Percentiles rank a stretch among this genome's conserved stretches.
Conservation (phyloP, 768 basidiomycete genomes). For the Pulveroboletus sp. region DNA sequence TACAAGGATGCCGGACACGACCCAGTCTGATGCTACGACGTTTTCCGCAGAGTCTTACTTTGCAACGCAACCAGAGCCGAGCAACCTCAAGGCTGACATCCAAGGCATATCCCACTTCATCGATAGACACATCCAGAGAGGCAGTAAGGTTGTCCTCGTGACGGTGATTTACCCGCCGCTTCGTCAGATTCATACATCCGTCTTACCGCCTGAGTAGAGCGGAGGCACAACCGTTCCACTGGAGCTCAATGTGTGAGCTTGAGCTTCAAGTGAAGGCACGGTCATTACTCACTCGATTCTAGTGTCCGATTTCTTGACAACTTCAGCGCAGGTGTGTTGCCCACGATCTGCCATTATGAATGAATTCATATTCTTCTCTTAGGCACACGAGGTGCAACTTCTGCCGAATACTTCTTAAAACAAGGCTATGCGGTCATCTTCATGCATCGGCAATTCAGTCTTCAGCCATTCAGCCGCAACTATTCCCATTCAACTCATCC, state of each 20-base stretch:
- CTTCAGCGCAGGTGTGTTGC: constrained; percentile 83
- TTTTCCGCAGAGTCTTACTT: constrained; percentile 93
- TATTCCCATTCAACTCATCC: constrained; percentile 98
- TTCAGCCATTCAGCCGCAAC: constrained; percentile 95
- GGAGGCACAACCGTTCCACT: constrained; percentile 97
- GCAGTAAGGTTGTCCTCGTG: constrained; percentile 83
- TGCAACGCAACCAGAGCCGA: constrained; percentile 76
- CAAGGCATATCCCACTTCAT: constrained; percentile 65
- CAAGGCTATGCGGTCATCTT: constrained; percentile 97
- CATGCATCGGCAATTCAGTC: constrained; percentile 96
- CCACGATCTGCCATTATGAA: background rate
- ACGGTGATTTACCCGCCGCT: constrained; percentile 57
- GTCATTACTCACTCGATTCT: constrained; percentile 18
- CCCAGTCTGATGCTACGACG: constrained; percentile 12
- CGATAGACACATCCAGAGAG: constrained; percentile 53
- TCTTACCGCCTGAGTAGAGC: constrained; percentile 51
- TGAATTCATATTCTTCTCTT: constrained; percentile 5
- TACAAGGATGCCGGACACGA: constrained; percentile 16
- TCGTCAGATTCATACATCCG: constrained; percentile 6
- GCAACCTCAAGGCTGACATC: constrained; percentile 64
- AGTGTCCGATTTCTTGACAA: constrained; percentile 98
- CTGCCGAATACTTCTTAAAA: constrained; percentile 95
- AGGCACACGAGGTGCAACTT: constrained; percentile 96
- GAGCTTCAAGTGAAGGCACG: constrained; percentile 2
- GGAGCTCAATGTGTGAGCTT: constrained; percentile 95